Evolutionary conservation across 495 filamentous ascomycete species (phyloP).

Genomic region (Podospora pseudopauciseta): DNA sequence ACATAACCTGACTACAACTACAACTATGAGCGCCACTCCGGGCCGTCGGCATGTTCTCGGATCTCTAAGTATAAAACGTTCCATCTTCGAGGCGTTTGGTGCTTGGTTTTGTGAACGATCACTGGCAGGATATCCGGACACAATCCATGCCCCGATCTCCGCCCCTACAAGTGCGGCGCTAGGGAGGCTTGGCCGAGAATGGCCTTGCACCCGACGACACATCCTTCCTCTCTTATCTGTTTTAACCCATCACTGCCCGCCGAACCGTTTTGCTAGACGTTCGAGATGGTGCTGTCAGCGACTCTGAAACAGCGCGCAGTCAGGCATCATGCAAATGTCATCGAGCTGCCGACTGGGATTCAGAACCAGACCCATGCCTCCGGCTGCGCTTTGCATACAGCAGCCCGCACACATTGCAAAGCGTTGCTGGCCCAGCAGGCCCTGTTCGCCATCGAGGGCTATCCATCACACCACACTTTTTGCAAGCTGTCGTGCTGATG

Average conservation of each 20-base stretch:
- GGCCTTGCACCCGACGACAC: neutral
- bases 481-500: constrained; percentile 2
- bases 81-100: neutral
- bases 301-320: neutral
- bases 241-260: neutral
- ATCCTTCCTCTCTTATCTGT: neutral
- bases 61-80: neutral
- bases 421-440: constrained; percentile 20
- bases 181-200: neutral
- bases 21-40: neutral
- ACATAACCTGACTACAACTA: neutral
- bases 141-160: neutral
- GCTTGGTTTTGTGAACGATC: neutral
- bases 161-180: neutral
- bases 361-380: neutral
- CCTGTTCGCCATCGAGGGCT: constrained; percentile 21
- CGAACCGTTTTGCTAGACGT: too few relatives aligned
- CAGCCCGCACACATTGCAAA: constrained; percentile 26
- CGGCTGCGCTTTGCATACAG: constrained; percentile 19
- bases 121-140: neutral
- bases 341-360: neutral
- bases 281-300: too few relatives aligned
- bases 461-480: constrained; percentile 13
- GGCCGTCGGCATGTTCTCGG: neutral
- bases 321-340: neutral